Evolutionary conservation across 805 yeast genomes (phyloP).

Genomic region (Deakozyma indianensis): DNA sequence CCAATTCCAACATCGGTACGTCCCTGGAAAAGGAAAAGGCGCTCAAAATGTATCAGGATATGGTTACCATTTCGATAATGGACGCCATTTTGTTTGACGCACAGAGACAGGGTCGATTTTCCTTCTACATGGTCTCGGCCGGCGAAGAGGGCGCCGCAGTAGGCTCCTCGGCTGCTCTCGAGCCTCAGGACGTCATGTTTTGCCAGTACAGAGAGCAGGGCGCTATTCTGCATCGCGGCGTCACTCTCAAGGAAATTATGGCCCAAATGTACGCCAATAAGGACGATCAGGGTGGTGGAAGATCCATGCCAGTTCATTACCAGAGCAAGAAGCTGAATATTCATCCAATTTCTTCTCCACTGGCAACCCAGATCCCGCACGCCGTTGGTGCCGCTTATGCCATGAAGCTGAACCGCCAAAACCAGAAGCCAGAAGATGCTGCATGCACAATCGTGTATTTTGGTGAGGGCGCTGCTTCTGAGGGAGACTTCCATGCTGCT

Average conservation of each 20-base stretch:
- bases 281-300: slow-evolving; percentile 18
- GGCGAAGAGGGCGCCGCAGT: slow-evolving; percentile 24
- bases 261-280: slow-evolving; percentile 18
- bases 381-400: slow-evolving; percentile 25
- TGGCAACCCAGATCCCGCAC: slow-evolving; percentile 23
- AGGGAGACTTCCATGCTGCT: slow-evolving; percentile 24
- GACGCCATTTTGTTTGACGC: slow-evolving; percentile 23
- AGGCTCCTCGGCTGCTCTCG: slow-evolving; percentile 21
- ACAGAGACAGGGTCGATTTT: slow-evolving; percentile 22
- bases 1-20: slow-evolving; percentile 13
- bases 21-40: slow-evolving; percentile 13
- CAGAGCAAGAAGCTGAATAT: slow-evolving; percentile 15
- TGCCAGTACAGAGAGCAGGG: slow-evolving; percentile 23
- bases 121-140: slow-evolving; percentile 23
- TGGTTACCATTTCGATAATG: slow-evolving; percentile 19
- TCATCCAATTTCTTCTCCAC: slow-evolving; percentile 22
- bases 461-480: slow-evolving; percentile 25
- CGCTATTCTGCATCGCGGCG: slow-evolving; percentile 18
- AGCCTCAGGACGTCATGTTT: slow-evolving; percentile 17
- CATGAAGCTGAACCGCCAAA: slow-evolving; percentile 12
- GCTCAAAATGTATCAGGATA: slow-evolving; percentile 18
- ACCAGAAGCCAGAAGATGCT: slow-evolving; percentile 9
- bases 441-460: slow-evolving; percentile 18
- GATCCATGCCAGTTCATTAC: slow-evolving; percentile 23
- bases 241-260: slow-evolving; percentile 19